Evolutionary conservation across 2,329 filamentous ascomycete genomes (phyloP), one percentile per base, ranked within the genome.

Genomic region (Septoria linicola): DNA sequence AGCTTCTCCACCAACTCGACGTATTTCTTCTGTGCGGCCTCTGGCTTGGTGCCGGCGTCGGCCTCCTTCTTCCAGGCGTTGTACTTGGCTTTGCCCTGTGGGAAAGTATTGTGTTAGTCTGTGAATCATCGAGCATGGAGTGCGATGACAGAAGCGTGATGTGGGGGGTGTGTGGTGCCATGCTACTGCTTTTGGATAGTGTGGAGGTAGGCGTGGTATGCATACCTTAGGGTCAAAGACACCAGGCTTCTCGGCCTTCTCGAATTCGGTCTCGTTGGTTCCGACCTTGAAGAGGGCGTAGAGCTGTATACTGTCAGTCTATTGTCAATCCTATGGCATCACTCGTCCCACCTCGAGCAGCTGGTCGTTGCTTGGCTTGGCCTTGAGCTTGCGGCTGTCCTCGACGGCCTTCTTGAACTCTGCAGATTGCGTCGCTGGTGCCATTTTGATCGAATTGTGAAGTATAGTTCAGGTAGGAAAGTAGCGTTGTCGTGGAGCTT

Each of bases 391-490:
- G 73, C 81, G 82, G 72, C 80, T 82, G 72, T 87, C 83, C 59
- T 66, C 68, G 63, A 79, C 75, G 56, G 83, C 83, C 74, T 93
- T 89, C 77, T 88, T 90, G 79, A 95, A 95, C 72, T 95, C 88
- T 67, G 95, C 51, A 41, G 63, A 56, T 59, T 63, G 32, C 7
- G 16, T 37, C 11, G 35, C 35, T 17, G 35, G 35, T 37, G 35
- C 35, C 35, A 37, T 37, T n/a, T n/a, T n/a, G n/a, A n/a, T n/a
- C n/a, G n/a, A n/a, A n/a, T n/a, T n/a, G n/a, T n/a, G n/a, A n/a
- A n/a, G n/a, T n/a, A n/a, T n/a, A n/a, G n/a, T n/a, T n/a, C n/a
- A n/a, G n/a, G n/a, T n/a, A n/a, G n/a, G n/a, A n/a, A n/a, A n/a
- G n/a, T 3, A 11, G 17, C 19, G 16, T 17, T 37, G 35, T 37